Evolutionary conservation across 2,329 filamentous ascomycete species (phyloP).

Genomic region (Xylaria sp.): DNA sequence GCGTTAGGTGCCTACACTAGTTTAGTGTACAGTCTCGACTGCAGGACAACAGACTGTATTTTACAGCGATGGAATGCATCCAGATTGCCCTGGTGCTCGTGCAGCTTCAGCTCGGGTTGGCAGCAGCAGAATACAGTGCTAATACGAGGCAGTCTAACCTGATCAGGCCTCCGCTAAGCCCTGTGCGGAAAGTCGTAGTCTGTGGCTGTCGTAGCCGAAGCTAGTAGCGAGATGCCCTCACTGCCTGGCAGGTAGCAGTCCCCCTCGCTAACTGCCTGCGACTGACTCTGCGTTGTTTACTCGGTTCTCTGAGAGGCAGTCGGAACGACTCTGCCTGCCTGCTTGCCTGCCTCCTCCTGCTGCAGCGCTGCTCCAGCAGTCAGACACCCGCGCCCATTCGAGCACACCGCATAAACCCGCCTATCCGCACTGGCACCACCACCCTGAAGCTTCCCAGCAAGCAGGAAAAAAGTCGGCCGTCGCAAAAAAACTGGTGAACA

Average conservation of each 20-base stretch:
- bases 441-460: conserved; percentile 8
- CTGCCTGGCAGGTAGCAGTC: background rate
- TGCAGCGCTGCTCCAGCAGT: background rate
- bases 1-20: background rate
- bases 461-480: conserved; percentile 16
- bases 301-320: background rate
- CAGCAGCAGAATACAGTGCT: background rate
- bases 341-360: conserved; percentile 10
- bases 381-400: background rate
- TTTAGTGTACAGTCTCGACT: background rate
- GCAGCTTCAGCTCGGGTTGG: background rate
- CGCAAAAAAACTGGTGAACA: conserved; percentile 33
- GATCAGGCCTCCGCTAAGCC: background rate
- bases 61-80: background rate
- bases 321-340: background rate
- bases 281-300: background rate
- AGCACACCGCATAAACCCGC: conserved; percentile 18
- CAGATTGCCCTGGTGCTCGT: background rate
- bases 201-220: background rate
- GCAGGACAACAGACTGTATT: background rate
- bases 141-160: background rate
- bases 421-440: conserved; percentile 5
- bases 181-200: background rate
- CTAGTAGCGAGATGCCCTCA: background rate
- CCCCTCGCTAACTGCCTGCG: background rate